A percentile compares a stretch with the other conserved stretches of the same genome.
Evolutionary conservation across 805 yeast species (phyloP).

Genomic region (Candida ortonii): DNA sequence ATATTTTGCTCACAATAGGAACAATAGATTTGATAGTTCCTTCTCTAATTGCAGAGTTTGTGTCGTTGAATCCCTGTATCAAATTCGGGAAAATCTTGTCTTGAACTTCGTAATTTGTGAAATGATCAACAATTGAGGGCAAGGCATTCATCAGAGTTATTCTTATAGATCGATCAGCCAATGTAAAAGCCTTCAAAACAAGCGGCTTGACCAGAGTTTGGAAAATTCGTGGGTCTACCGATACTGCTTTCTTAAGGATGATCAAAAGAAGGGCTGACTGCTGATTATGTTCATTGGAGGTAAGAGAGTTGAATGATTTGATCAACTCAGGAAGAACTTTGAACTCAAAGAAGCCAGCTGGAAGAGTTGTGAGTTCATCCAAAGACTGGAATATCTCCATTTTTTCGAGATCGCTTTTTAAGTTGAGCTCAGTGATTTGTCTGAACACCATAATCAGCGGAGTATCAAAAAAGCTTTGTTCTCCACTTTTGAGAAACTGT

Average conservation of each 20-base stretch:
- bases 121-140: slow-evolving; percentile 47
- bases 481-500: slow-evolving; percentile 34
- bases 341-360: slow-evolving; percentile 51
- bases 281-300: slow-evolving; percentile 21
- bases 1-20: slow-evolving; percentile 56
- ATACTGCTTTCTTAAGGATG: slow-evolving; percentile 35
- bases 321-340: slow-evolving; percentile 71
- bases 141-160: slow-evolving; percentile 65
- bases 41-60: slow-evolving; percentile 76
- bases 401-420: slow-evolving; percentile 54
- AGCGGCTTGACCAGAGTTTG: slow-evolving; percentile 52
- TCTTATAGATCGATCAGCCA: slow-evolving; percentile 76
- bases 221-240: slow-evolving; percentile 34
- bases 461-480: slow-evolving; percentile 37
- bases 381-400: slow-evolving; percentile 41
- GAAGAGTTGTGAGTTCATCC: slow-evolving; percentile 39
- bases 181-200: slow-evolving; percentile 57
- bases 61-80: slow-evolving; percentile 81
- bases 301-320: slow-evolving; percentile 36
- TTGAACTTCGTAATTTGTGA: slow-evolving; percentile 62
- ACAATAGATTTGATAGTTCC: slow-evolving; percentile 69
- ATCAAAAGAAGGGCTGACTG: slow-evolving; percentile 37
- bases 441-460: slow-evolving; percentile 50
- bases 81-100: slow-evolving; percentile 65
- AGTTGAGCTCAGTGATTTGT: slow-evolving; percentile 53